Evolutionary conservation across 768 basidiomycete species (phyloP).

Genomic region (Chalciporus piperatus): DNA sequence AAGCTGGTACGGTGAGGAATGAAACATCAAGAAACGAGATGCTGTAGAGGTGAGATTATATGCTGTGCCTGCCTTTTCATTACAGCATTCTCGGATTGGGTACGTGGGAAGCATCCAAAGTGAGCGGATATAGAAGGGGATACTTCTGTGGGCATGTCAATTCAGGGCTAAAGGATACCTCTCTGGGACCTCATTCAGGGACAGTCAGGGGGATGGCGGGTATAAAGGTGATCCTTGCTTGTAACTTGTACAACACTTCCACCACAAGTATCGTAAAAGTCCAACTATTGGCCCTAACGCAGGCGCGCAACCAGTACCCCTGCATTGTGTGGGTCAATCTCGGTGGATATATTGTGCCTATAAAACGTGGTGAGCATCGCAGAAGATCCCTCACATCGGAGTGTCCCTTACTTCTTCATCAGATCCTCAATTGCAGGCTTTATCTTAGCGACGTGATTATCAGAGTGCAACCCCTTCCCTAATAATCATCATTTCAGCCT

Average conservation of each 20-base stretch:
- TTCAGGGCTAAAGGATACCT: too few relatives aligned
- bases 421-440: slow-evolving; percentile 89
- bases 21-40: too few relatives aligned
- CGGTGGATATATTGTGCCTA: slow-evolving; percentile 71
- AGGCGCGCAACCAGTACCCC: slow-evolving; percentile 80
- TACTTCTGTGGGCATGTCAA: too few relatives aligned
- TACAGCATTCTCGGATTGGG: too few relatives aligned
- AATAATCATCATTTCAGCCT: neutral
- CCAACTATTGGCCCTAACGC: slow-evolving; percentile 7
- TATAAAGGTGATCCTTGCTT: too few relatives aligned
- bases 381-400: neutral
- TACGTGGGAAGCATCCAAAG: too few relatives aligned
- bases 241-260: too few relatives aligned
- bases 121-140: too few relatives aligned
- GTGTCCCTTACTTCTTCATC: slow-evolving; percentile 64
- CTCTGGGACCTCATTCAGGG: too few relatives aligned
- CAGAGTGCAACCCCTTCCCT: slow-evolving; percentile 89
- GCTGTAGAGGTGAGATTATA: neutral
- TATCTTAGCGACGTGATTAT: slow-evolving; percentile 74
- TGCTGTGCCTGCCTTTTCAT: neutral
- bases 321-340: slow-evolving; percentile 74
- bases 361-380: neutral
- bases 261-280: neutral
- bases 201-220: too few relatives aligned
- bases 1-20: too few relatives aligned